These are phyloP conservation scores for Fusarium sp. DNA, from an alignment of 2,329 filamentous ascomycete species.

Conservation along the genomic window DNA sequence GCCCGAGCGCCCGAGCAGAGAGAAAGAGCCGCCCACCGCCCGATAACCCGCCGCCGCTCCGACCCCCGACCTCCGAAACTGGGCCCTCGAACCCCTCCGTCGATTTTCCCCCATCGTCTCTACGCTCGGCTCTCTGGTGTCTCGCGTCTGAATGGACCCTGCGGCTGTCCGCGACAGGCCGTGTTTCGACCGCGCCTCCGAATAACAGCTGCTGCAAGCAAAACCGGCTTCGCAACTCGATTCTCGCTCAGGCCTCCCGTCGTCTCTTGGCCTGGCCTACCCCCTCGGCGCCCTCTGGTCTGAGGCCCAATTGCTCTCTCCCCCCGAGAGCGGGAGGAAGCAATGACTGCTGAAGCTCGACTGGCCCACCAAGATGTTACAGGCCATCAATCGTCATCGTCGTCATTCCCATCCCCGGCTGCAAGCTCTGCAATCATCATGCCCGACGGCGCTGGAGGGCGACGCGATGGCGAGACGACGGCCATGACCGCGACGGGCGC, in stretches of 20 bases:
- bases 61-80: constrained; percentile 38
- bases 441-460: constrained; percentile 45
- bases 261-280: constrained; percentile 3
- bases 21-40: constrained; percentile 37
- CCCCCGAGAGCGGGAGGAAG: constrained; percentile 42
- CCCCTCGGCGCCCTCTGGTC: constrained; percentile 14
- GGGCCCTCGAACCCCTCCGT: constrained; percentile 22
- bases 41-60: constrained; percentile 32
- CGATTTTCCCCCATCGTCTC: constrained; percentile 13
- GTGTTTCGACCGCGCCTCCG: constrained; percentile 44
- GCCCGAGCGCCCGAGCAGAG: constrained; percentile 45
- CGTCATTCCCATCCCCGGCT: constrained; percentile 43
- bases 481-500: constrained; percentile 37
- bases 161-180: constrained; percentile 40
- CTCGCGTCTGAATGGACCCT: constrained; percentile 44
- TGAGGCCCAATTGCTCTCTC: constrained; percentile 39
- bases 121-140: constrained; percentile 31
- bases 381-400: constrained; percentile 46
- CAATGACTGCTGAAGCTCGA: constrained; percentile 53
- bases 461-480: constrained; percentile 45
- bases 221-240: constrained; percentile 1
- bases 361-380: constrained; percentile 54
- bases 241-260: constrained; percentile 16
- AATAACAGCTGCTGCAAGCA: constrained; percentile 26
- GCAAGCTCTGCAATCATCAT: constrained; percentile 42